A percentile compares a stretch with the other conserved stretches of the same genome.
phyloP scores from a whole-genome alignment of 768 basidiomycete genomes.

The Leccinum obscurum region DNA sequence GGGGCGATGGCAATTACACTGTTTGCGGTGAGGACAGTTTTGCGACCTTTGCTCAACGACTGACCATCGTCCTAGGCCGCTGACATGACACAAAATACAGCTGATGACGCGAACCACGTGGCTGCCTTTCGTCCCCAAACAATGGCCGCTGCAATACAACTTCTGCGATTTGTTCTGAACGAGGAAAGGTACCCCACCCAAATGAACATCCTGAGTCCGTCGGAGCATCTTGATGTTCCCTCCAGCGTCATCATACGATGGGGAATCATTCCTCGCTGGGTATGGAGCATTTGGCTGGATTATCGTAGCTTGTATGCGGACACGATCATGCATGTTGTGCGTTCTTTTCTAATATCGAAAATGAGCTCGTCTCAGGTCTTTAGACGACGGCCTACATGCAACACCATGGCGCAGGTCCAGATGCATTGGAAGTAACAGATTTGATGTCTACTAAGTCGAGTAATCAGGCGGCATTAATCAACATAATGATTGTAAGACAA shows the following conservation, averaged over 20 bases:
- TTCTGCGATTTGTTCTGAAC: slow-evolving; percentile 44
- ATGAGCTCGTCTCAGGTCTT: slow-evolving; percentile 5
- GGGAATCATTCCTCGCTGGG: slow-evolving; percentile 59
- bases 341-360: slow-evolving; percentile 13
- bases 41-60: neutral
- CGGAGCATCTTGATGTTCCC: slow-evolving; percentile 39
- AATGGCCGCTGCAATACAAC: slow-evolving; percentile 41
- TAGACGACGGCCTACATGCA: slow-evolving; percentile 58
- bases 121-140: slow-evolving; percentile 48
- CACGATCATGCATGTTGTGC: slow-evolving; percentile 48
- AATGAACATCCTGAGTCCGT: slow-evolving; percentile 14
- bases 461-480: slow-evolving; percentile 16
- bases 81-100: slow-evolving; percentile 13
- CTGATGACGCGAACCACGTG: neutral
- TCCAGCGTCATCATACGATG: slow-evolving; percentile 57
- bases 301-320: slow-evolving; percentile 49
- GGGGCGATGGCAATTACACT: slow-evolving; percentile 38
- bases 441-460: neutral
- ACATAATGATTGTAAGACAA: slow-evolving; percentile 31
- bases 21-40: slow-evolving; percentile 33
- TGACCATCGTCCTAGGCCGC: slow-evolving; percentile 20
- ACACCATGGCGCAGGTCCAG: slow-evolving; percentile 30
- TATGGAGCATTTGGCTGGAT: slow-evolving; percentile 65
- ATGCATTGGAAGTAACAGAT: slow-evolving; percentile 1
- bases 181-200: slow-evolving; percentile 17